A percentile compares a stretch with the other conserved stretches of the same genome.
These are phyloP conservation scores for Puccinia horiana DNA, from an alignment of 1,284 basidiomycete genomes.

Conservation along the genomic window DNA sequence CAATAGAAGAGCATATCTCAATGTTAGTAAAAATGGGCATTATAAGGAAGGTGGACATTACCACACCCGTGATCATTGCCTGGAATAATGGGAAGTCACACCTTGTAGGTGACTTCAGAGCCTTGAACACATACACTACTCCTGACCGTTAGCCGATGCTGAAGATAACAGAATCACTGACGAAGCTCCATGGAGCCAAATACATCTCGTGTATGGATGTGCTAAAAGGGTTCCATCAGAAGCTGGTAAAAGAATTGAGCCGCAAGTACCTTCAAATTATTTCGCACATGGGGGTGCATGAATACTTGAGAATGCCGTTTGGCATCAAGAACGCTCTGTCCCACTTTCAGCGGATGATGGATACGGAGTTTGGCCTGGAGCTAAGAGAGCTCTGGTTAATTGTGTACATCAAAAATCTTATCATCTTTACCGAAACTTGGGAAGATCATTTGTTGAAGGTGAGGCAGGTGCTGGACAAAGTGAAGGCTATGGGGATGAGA, in stretches of 20 bases:
- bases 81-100: neutral
- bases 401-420: conserved; percentile 27
- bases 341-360: conserved; percentile 27
- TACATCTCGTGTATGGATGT: conserved; percentile 21
- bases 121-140: conserved; percentile 2
- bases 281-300: conserved; percentile 5
- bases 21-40: neutral
- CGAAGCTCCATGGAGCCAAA: neutral
- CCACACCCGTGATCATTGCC: neutral
- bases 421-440: neutral
- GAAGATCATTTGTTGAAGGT: neutral
- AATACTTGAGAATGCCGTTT: conserved; percentile 22
- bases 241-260: neutral
- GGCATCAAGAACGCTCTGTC: conserved; percentile 10
- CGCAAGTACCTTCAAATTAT: neutral
- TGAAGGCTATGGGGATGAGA: conserved; percentile 5
- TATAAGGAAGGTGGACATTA: neutral
- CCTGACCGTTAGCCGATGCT: neutral
- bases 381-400: neutral
- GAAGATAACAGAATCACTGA: neutral
- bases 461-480: neutral
- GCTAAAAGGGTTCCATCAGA: conserved; percentile 16
- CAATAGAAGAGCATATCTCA: conserved; percentile 1
- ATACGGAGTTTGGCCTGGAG: neutral
- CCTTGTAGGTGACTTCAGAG: conserved; percentile 23